Base-by-base conservation (phyloP, 192 early-diverging fungal species). In the Haplosporangium gracile region DNA sequence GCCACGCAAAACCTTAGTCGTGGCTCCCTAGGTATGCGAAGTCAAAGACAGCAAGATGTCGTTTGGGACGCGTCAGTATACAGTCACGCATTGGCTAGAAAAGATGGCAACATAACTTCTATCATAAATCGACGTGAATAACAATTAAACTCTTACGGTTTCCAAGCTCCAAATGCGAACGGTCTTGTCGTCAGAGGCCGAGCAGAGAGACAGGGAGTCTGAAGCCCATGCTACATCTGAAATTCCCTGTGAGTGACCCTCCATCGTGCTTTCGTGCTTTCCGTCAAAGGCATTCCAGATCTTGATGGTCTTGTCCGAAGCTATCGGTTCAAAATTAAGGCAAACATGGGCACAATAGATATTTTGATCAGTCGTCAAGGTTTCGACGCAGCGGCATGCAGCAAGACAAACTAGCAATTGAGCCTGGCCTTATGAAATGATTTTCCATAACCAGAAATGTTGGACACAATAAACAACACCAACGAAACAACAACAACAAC, bases 201-300 rank as follows among this genome's bases (percentile, higher is more conserved):
- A 97, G 63, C 96, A 96, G 29, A 99, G 89, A 47, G 92, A 94
- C 70, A 90, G 89, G 24, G 99, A 99, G 80, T 99, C 99, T 0
- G 94, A 91, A 16, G 98, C 94, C 99, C 99, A 99, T 53, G 97
- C 94, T 34, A 99, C 93, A 87, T 99, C 99, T 3, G 97, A 99
- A 26, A 99, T 95, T 40, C 99, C 99, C 81, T 95, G 92, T 0
- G 92, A 90, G 80, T 99, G 99, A 45, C 98, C 99, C 80, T 95
- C 94, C 77, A 99, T 89, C 2, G 97, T 98, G 77, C 91, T 90
- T 80, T 96, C 94, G 85, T 94, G 96, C 85, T 95, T 92, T 60
- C 97, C 97, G 77, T 95, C 95, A 65, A 91, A 85, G 0, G 97
- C 97, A 78, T 98, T 93, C 96, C 97, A 99, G 77, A 99, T 93